phyloP scores from a whole-genome alignment of 306 rosid genomes.

The Prinsepia uniflora region DNA sequence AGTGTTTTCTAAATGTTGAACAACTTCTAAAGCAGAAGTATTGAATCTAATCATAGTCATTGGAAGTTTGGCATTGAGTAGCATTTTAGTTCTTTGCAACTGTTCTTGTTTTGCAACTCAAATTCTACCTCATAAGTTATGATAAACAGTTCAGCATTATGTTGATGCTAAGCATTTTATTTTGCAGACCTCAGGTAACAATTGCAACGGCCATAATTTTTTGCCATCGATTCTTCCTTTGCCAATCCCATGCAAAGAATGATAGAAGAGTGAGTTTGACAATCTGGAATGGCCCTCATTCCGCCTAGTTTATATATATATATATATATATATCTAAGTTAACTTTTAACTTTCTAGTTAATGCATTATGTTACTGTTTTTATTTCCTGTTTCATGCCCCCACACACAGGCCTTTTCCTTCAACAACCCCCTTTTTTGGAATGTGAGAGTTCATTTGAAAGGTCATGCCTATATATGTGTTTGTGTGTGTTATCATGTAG shows the following conservation, averaged over 20 bases:
- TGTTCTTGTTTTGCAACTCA: constrained; percentile 1
- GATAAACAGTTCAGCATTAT: constrained; percentile 10
- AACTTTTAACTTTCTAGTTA: neutral
- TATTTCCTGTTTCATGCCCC: neutral
- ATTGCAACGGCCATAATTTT: constrained; percentile 96
- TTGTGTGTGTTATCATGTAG: neutral
- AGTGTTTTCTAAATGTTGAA: neutral
- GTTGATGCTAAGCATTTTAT: constrained; percentile 14
- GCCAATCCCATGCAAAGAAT: constrained; percentile 94
- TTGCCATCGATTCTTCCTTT: constrained; percentile 92
- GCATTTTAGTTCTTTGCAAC: neutral
- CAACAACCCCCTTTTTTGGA: neutral
- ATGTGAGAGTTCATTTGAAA: neutral
- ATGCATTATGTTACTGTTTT: neutral
- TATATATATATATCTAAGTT: constrained; percentile 4
- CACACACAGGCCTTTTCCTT: neutral
- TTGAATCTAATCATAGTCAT: neutral
- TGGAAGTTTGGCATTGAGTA: neutral
- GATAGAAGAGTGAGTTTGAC: constrained; percentile 79
- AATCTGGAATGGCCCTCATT: neutral
- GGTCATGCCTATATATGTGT: too few relatives aligned
- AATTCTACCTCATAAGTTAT: neutral
- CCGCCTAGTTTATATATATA: neutral
- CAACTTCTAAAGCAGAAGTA: neutral
- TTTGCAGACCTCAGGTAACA: constrained; percentile 95